Base-by-base conservation (phyloP, 129 eudicot genomes). In the Sambucus nigra region DNA sequence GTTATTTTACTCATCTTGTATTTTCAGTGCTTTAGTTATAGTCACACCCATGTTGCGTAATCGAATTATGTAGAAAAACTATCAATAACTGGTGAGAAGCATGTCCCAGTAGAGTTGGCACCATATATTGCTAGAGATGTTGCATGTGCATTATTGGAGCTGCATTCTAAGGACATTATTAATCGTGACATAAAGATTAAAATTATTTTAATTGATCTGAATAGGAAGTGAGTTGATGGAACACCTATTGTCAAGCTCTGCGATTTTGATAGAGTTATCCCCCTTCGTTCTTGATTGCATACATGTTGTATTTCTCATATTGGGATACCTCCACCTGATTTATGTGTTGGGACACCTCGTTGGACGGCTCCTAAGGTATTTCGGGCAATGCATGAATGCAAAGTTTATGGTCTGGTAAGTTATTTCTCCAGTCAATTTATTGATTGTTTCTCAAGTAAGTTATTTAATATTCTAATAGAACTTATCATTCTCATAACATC, bases 361-460 rank as follows among this genome's bases (percentile, higher is more conserved):
- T 89, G 98, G 98, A 89, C 85, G 98, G 95, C 98, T 64, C 98
- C 98, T 51, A 94, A 89, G 65, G 88, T 89, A 56, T 76, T 78
- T 28, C 73, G 65, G 15, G 80, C 98, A 67, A 76, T 85, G 76
- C 65, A 76, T 59, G n/a, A n/a, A n/a, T n/a, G n/a, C n/a, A n/a
- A n/a, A n/a, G n/a, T n/a, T n/a, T n/a, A n/a, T n/a, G n/a, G n/a
- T n/a, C n/a, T n/a, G n/a, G n/a, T n/a, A n/a, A n/a, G n/a, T n/a
- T n/a, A n/a, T n/a, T n/a, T n/a, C n/a, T n/a, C n/a, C n/a, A n/a
- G n/a, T n/a, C n/a, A n/a, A n/a, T n/a, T n/a, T n/a, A n/a, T n/a
- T n/a, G 68, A 73, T 45, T 40, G 16, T 50, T 33, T 48, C 9
- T 59, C 9, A 28, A 0, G 2, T 22, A 0, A 5, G 19, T 45